Percentiles rank a stretch among this genome's conserved stretches.
Conservation (phyloP, 345 rosid genomes). For the Eucalyptus tenuipes region DNA sequence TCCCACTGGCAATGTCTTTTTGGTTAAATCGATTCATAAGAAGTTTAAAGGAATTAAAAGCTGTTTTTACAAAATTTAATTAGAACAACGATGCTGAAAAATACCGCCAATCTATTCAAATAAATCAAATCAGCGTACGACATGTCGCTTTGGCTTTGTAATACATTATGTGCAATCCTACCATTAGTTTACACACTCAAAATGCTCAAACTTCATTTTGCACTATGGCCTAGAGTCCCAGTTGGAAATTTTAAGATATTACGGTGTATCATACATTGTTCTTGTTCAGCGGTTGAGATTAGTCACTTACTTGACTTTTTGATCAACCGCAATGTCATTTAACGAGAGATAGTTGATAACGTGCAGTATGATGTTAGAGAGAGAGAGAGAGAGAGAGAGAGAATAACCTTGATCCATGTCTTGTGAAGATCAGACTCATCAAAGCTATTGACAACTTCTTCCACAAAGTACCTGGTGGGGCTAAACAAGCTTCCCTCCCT, state of each 20-base stretch:
- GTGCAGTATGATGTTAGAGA: background rate
- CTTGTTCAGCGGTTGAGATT: background rate
- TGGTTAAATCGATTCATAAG: background rate
- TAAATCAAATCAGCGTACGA: background rate
- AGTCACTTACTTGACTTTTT: background rate
- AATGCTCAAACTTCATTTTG: background rate
- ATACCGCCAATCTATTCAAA: background rate
- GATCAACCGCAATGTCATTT: background rate
- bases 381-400: background rate
- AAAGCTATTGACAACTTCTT: slow-evolving; percentile 73
- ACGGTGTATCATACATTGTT: background rate
- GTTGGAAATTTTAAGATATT: background rate
- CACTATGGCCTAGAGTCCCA: background rate
- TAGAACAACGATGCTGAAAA: background rate
- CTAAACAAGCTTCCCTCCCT: slow-evolving; percentile 47
- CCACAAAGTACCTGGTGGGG: slow-evolving; percentile 77
- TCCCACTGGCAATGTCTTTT: background rate
- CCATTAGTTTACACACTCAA: background rate
- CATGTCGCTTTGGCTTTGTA: background rate
- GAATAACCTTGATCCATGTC: slow-evolving; percentile 74
- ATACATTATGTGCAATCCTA: background rate
- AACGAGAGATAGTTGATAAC: background rate
- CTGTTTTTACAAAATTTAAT: background rate
- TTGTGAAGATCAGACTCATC: slow-evolving; percentile 79
- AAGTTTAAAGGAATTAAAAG: background rate